phyloP scores from a whole-genome alignment of 2,329 filamentous ascomycete species.

The Lasiodiplodia sp. region DNA sequence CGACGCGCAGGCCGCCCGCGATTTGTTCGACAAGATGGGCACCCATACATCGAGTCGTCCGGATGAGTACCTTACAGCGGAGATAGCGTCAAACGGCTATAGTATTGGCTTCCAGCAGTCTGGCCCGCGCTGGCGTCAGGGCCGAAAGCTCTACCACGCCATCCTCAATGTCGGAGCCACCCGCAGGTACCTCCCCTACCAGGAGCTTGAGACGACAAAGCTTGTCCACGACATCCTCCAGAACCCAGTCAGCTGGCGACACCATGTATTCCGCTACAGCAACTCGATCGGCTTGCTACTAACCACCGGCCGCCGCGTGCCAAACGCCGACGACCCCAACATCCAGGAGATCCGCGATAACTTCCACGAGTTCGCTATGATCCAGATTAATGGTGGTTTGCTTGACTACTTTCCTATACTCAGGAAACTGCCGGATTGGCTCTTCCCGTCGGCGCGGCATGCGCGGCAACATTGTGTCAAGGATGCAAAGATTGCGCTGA shows the following conservation, averaged over 20 bases:
- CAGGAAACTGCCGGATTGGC: conserved; percentile 44
- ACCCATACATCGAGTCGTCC: background rate
- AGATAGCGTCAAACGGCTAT: background rate
- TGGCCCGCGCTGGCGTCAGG: background rate
- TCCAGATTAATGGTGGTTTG: background rate
- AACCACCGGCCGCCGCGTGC: background rate
- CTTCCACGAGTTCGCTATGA: background rate
- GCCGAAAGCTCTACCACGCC: conserved; percentile 22
- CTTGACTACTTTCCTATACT: conserved; percentile 57
- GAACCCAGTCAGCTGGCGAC: background rate
- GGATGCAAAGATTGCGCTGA: conserved; percentile 40
- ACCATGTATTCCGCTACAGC: background rate
- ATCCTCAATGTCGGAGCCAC: conserved; percentile 18
- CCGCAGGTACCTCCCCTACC: conserved; percentile 24
- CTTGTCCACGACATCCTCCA: conserved; percentile 3
- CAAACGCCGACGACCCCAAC: background rate
- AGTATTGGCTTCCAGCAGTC: background rate
- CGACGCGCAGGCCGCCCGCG: background rate
- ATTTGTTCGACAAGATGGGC: background rate
- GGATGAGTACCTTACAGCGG: background rate
- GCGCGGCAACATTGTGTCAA: conserved; percentile 22
- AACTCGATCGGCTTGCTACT: background rate
- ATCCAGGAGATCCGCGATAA: background rate
- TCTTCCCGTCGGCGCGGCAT: conserved; percentile 43
- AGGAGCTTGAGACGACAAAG: conserved; percentile 23